Percentiles rank a stretch among this genome's conserved stretches.
Evolutionary conservation across 83 land plant species (phyloP).

Genomic region (Isoetes engelmannii): DNA sequence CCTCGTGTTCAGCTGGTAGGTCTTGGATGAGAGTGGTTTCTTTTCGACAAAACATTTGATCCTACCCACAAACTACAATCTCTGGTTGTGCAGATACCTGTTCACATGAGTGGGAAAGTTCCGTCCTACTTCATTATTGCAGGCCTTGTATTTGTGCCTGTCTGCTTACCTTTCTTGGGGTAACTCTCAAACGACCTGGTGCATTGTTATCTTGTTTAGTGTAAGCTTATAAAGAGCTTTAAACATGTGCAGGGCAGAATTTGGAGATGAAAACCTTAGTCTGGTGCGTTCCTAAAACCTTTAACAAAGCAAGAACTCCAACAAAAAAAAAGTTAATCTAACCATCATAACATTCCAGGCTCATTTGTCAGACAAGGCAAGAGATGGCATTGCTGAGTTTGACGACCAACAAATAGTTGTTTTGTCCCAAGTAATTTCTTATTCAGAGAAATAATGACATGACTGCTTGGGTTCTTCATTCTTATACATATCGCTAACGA

Average conservation of each 20-base stretch:
- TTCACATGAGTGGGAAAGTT: conserved; percentile 69
- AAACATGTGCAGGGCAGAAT: conserved; percentile 20
- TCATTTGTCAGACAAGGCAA: conserved; percentile 61
- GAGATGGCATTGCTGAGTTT: conserved; percentile 76
- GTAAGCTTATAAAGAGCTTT: background rate
- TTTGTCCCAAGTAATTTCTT: conserved; percentile 59
- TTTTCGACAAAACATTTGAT: background rate
- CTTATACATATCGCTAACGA: background rate
- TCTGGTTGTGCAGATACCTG: conserved; percentile 55
- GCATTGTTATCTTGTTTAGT: conserved; percentile 14
- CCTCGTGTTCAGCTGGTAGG: conserved; percentile 79
- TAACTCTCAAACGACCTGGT: conserved; percentile 7
- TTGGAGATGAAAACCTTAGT: background rate
- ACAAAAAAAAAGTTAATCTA: no score
- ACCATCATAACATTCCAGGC: background rate
- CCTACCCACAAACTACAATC: background rate
- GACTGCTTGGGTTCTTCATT: background rate
- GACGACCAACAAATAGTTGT: conserved; percentile 83
- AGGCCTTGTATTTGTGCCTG: conserved; percentile 86
- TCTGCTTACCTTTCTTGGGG: conserved; percentile 81
- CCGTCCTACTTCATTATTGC: conserved; percentile 89
- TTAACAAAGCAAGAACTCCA: no score
- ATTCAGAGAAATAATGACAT: background rate
- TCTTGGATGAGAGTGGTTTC: background rate
- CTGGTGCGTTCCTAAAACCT: background rate